These are phyloP conservation scores for Ogataea kodamae DNA, from an alignment of 805 yeast species.

Conservation along the genomic window DNA sequence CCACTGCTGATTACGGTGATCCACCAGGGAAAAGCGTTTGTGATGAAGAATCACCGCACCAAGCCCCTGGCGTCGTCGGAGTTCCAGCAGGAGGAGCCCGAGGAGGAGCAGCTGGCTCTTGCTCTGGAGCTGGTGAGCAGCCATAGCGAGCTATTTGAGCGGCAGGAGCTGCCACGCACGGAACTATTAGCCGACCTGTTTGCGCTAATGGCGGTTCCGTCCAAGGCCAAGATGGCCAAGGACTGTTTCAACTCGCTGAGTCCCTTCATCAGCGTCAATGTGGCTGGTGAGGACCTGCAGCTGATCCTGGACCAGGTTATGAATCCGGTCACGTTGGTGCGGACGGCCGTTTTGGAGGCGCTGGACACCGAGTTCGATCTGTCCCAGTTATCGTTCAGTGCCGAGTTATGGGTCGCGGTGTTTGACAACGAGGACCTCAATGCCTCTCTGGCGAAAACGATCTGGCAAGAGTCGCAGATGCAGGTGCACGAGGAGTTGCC, in stretches of 20 bases:
- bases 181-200: conserved; percentile 60
- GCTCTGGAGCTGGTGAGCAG: conserved; percentile 71
- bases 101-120: conserved; percentile 78
- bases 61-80: conserved; percentile 52
- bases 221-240: conserved; percentile 76
- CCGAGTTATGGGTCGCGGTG: conserved; percentile 71
- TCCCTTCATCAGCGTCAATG: conserved; percentile 67
- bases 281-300: conserved; percentile 52
- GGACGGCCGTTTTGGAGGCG: conserved; percentile 76
- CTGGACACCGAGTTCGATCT: conserved; percentile 80
- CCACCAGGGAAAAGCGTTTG: conserved; percentile 57
- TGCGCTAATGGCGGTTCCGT: conserved; percentile 64
- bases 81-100: conserved; percentile 77
- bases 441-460: conserved; percentile 65
- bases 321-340: conserved; percentile 65
- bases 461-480: conserved; percentile 78
- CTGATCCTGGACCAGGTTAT: conserved; percentile 55
- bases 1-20: conserved; percentile 72
- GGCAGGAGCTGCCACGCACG: conserved; percentile 64
- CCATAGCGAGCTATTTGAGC: conserved; percentile 67
- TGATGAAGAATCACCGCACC: conserved; percentile 51
- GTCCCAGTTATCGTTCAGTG: conserved; percentile 35
- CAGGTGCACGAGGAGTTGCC: conserved; percentile 45
- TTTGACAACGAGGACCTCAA: conserved; percentile 68
- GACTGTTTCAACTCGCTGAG: conserved; percentile 78